These are phyloP conservation scores for Rhododendron molle DNA, from an alignment of 148 eudicot genomes.

Conservation along the genomic window DNA sequence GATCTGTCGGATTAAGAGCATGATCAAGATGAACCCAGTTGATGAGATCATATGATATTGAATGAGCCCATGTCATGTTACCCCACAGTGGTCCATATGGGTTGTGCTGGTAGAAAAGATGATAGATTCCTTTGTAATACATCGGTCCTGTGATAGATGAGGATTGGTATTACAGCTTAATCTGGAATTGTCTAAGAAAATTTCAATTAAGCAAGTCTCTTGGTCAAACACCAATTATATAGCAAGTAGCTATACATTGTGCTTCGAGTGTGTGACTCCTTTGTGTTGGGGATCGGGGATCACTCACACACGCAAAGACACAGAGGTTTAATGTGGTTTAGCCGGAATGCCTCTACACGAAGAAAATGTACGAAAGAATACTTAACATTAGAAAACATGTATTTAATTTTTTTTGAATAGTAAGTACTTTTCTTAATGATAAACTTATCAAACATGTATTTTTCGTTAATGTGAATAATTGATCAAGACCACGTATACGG, in stretches of 20 bases:
- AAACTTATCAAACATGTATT: no score
- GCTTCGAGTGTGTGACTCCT: not conserved
- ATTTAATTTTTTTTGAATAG: no score
- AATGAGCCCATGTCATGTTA: conserved; percentile 33
- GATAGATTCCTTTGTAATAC: conserved; percentile 31
- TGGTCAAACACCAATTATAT: not conserved
- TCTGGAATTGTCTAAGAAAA: not conserved
- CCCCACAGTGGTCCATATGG: conserved; percentile 20
- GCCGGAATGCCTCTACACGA: no score
- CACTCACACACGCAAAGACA: no score
- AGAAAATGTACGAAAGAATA: no score
- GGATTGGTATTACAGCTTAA: not conserved
- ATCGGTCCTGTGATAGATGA: conserved; percentile 21
- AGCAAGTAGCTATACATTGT: not conserved
- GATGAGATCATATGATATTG: conserved; percentile 47
- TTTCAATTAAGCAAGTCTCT: not conserved
- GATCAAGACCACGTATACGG: no score
- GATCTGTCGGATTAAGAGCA: conserved; percentile 32
- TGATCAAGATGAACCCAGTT: conserved; percentile 46
- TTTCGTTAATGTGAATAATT: no score
- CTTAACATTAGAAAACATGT: no score
- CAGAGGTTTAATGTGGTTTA: no score
- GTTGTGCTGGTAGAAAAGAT: conserved; percentile 35
- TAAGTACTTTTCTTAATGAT: no score
- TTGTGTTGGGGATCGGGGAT: no score